Base-by-base conservation (phyloP, 176 grass and related monocot species). In the Rhynchospora tenuis region DNA sequence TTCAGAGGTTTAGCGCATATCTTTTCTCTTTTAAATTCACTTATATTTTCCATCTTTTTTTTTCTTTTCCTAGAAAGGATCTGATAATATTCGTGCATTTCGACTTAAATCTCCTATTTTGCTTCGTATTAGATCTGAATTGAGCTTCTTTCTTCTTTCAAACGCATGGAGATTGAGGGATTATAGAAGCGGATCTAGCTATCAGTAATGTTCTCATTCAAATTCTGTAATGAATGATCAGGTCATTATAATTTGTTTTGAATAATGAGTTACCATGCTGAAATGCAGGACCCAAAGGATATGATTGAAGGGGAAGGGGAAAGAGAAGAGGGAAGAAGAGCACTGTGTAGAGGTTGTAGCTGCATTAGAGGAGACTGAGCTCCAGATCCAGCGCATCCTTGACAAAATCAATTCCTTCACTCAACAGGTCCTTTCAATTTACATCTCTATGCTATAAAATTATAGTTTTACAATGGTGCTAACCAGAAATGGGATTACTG, bases 341-440 rank as follows among this genome's bases (percentile, higher is more conserved):
- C 61, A 78, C 6, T 80, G 73, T 46, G 43, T 31, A 0, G 71
- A 46, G 4, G 86, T 16, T 3, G 50, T 78, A 61, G 42, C 51
- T 29, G 64, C 15, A 51, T 94, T 86, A 17, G 85, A 82, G 78
- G 92, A 98, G 84, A 91, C 86, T 77, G 87, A 98, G 89, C 85
- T 87, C 51, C 84, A 90, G 81, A 72, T 98, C 78, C 87, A 94
- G 57, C 89, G 86, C 84, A 91, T 98, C 81, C 84, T 93, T 65
- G 82, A 84, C 5, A 88, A 86, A 89, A 90, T 98, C 89, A 91
- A 98, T 9, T 90, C 68, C 83, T 94, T 90, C 92, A 98, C 95
- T 42, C 90, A 90, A 22, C 91, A 94, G 95, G 90, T 94, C 52
- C 19, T 7, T 17, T 19, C 31, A 26, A 50, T 60, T 43, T 20